phyloP scores from a whole-genome alignment of 164 flowering plant genomes.

The Echeveria elegans region DNA sequence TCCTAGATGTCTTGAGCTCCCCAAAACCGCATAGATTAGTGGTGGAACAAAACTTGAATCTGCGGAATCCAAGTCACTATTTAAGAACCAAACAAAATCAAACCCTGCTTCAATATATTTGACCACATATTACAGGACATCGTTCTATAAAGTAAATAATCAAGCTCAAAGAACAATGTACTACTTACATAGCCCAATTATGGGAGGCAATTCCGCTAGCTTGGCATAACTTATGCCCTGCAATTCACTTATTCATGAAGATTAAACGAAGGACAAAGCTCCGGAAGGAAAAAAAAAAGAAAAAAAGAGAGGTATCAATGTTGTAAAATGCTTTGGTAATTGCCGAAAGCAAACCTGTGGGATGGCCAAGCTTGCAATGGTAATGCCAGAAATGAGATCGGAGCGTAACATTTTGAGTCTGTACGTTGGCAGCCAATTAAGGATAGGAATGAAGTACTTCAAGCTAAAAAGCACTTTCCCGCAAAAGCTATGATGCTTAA shows the following conservation, averaged over 20 bases:
- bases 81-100: too few species aligned
- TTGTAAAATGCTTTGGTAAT: too few species aligned
- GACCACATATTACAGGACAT: not conserved
- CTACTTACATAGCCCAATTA: conserved; percentile 53
- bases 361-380: conserved; percentile 63
- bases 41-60: conserved; percentile 77
- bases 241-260: not conserved
- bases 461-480: conserved; percentile 32
- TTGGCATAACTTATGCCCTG: conserved; percentile 69
- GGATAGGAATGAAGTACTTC: conserved; percentile 48
- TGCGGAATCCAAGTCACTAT: too few species aligned
- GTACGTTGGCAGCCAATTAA: conserved; percentile 42
- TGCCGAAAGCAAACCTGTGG: conserved; percentile 30
- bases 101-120: too few species aligned
- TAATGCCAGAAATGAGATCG: conserved; percentile 54
- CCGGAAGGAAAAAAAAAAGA: too few species aligned
- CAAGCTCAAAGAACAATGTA: not conserved
- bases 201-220: conserved; percentile 53
- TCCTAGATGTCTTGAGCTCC: conserved; percentile 52
- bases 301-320: not conserved
- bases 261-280: not conserved
- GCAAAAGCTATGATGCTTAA: conserved; percentile 32
- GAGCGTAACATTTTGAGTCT: conserved; percentile 27
- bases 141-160: not conserved
- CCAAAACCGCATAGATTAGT: conserved; percentile 42